Evolutionary conservation across 371 early-diverging fungal species (phyloP).

Genomic region (Entomophthora muscae): DNA sequence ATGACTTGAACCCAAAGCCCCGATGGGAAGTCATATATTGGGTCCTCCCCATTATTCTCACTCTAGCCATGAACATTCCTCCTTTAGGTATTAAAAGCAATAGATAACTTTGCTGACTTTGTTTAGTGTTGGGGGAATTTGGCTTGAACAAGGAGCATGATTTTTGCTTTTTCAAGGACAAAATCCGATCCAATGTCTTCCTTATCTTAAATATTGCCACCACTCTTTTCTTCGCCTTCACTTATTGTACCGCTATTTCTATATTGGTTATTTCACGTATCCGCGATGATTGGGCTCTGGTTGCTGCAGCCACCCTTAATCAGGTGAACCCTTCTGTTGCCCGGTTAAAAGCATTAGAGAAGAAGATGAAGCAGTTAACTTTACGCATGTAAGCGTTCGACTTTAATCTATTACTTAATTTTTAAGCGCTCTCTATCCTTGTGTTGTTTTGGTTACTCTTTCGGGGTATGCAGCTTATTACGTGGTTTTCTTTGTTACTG

Average conservation of each 20-base stretch:
- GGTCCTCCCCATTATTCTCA: neutral
- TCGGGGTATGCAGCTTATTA: neutral
- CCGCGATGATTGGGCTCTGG: neutral
- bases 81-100: neutral
- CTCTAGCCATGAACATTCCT: neutral
- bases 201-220: neutral
- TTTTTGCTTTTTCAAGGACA: neutral
- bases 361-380: neutral
- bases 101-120: neutral
- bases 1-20: neutral
- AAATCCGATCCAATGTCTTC: neutral
- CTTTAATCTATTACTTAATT: neutral
- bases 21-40: constrained; percentile 1
- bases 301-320: neutral
- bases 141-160: neutral
- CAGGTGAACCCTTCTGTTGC: neutral
- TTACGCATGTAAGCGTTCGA: neutral
- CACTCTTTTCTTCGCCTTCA: neutral
- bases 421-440: neutral
- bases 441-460: neutral
- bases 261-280: neutral
- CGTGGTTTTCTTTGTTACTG: neutral
- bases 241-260: neutral
- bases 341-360: neutral
- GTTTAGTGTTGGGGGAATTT: neutral